phyloP scores from a whole-genome alignment of 139 green algal species.

The Closterium sp. region DNA sequence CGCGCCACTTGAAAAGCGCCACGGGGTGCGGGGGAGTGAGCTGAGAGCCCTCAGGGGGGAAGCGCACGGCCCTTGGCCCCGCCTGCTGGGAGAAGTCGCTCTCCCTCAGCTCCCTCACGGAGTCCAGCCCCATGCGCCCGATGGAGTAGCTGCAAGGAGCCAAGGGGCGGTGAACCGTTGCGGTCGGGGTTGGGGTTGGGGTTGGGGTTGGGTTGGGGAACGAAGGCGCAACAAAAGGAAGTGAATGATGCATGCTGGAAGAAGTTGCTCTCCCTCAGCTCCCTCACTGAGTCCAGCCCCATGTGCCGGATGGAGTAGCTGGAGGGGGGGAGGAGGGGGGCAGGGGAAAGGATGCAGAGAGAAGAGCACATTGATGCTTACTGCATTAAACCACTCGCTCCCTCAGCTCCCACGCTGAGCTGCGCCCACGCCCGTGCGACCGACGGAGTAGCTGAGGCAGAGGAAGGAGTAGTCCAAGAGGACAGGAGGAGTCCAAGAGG shows the following conservation, averaged over 20 bases:
- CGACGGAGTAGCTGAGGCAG: no score
- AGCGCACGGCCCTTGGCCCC: constrained; percentile 44
- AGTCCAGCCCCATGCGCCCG: background rate
- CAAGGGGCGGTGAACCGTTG: no score
- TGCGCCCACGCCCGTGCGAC: no score
- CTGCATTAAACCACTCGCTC: no score
- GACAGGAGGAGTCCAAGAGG: no score
- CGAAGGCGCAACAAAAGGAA: background rate
- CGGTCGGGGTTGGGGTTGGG: no score
- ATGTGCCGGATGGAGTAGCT: background rate
- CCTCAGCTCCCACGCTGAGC: no score
- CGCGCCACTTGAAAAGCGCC: constrained; percentile 88
- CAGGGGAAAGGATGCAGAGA: background rate
- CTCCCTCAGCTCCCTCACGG: background rate
- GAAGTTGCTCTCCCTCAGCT: background rate
- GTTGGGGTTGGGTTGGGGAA: background rate
- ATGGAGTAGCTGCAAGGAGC: background rate
- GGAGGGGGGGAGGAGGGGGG: no score
- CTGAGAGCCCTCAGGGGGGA: constrained; percentile 65
- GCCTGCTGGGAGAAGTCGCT: background rate
- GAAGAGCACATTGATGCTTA: no score
- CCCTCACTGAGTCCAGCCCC: background rate
- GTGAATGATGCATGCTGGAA: background rate
- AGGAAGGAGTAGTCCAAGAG: no score
- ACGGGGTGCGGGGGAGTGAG: constrained; percentile 69